Percentiles rank a stretch among this genome's conserved stretches.
phyloP scores from a whole-genome alignment of 129 eudicot species.

The Deinandra increscens region DNA sequence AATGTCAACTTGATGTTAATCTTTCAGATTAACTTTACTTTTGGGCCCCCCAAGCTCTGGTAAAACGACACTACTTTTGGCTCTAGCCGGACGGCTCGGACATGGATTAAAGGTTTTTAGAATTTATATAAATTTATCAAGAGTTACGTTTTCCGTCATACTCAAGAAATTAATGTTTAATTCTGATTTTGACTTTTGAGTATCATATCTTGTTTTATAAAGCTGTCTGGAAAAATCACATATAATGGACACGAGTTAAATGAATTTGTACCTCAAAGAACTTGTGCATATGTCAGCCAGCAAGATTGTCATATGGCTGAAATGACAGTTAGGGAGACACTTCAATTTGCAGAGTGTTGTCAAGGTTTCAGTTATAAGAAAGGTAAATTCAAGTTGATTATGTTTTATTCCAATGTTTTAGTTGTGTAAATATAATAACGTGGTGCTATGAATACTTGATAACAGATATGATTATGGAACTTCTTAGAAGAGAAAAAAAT shows the following conservation, averaged over 20 bases:
- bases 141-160: background rate
- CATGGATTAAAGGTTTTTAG: conserved; percentile 54
- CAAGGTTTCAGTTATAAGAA: conserved; percentile 77
- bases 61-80: conserved; percentile 84
- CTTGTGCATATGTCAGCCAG: conserved; percentile 80
- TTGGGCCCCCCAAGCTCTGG: conserved; percentile 98
- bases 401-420: background rate
- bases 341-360: conserved; percentile 75
- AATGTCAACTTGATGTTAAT: conserved; percentile 1
- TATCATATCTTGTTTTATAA: conserved; percentile 31
- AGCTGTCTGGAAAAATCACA: conserved; percentile 73
- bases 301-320: conserved; percentile 87
- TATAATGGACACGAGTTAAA: conserved; percentile 72
- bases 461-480: conserved; percentile 87
- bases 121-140: background rate
- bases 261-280: conserved; percentile 92
- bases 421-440: conserved; percentile 4
- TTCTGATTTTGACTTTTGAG: background rate
- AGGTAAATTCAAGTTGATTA: conserved; percentile 43
- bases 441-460: conserved; percentile 24
- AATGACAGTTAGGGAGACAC: conserved; percentile 92
- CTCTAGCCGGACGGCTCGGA: conserved; percentile 84
- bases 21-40: conserved; percentile 74
- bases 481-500: conserved; percentile 72
- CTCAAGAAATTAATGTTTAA: background rate